A percentile compares a stretch with the other conserved stretches of the same genome.
These are phyloP conservation scores for Serendipita indica DNA, from an alignment of 768 basidiomycete species.

Conservation along the genomic window DNA sequence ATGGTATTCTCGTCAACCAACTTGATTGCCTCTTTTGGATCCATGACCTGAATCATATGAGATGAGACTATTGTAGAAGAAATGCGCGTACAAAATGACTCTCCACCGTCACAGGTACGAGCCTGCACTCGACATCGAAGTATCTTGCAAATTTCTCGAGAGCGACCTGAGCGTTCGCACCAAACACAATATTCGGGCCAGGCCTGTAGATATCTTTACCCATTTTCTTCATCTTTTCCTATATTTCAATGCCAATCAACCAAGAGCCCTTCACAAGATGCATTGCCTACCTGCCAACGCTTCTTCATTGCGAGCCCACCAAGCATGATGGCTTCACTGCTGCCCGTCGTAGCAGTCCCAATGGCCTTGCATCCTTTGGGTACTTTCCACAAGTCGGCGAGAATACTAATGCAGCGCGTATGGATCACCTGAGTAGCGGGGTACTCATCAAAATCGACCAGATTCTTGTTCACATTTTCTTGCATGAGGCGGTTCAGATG, in stretches of 20 bases:
- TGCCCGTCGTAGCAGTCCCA: slow-evolving; percentile 57
- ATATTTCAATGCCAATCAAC: no score
- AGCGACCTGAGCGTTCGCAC: slow-evolving; percentile 54
- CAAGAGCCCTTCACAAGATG: no score
- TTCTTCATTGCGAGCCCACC: slow-evolving; percentile 61
- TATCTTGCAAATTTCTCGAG: slow-evolving; percentile 57
- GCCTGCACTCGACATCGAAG: slow-evolving; percentile 47
- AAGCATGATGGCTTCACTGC: slow-evolving; percentile 57
- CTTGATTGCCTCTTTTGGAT: slow-evolving; percentile 47
- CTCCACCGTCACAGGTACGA: slow-evolving; percentile 49
- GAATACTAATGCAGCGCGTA: slow-evolving; percentile 37
- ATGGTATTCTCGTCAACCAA: slow-evolving; percentile 60
- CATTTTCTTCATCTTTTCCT: slow-evolving; percentile 44
- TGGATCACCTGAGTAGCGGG: slow-evolving; percentile 38
- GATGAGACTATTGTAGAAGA: no score
- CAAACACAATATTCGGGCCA: slow-evolving; percentile 46
- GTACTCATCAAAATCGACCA: slow-evolving; percentile 59
- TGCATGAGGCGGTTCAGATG: slow-evolving; percentile 39
- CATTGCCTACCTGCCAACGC: slow-evolving; percentile 57
- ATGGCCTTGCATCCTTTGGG: slow-evolving; percentile 39
- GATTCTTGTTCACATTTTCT: slow-evolving; percentile 52
- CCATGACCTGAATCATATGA: slow-evolving; percentile 49
- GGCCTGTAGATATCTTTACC: slow-evolving; percentile 55
- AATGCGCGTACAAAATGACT: slow-evolving; percentile 35
- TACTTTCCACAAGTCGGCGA: slow-evolving; percentile 56